Percentiles rank a stretch among this genome's conserved stretches.
These are phyloP conservation scores for Rhodotorula graminis DNA, from an alignment of 768 basidiomycete species.

Conservation along the genomic window DNA sequence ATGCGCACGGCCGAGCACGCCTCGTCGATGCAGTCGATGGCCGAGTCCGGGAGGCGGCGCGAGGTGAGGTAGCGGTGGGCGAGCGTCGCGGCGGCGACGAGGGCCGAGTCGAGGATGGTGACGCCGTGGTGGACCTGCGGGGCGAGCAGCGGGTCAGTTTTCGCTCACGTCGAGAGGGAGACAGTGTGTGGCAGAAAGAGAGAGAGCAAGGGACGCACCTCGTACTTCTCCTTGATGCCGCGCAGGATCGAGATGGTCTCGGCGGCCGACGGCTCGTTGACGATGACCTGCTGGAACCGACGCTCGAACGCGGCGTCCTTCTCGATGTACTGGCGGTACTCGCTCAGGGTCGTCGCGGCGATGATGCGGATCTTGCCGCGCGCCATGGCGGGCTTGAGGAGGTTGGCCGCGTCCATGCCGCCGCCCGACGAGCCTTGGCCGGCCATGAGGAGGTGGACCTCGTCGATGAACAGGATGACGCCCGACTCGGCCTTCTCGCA, in stretches of 20 bases:
- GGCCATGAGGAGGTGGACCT: slow-evolving; percentile 85
- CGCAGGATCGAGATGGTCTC: slow-evolving; percentile 91
- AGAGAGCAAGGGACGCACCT: slow-evolving; percentile 61
- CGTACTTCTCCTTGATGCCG: slow-evolving; percentile 89
- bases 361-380: slow-evolving; percentile 73
- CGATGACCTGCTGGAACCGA: slow-evolving; percentile 72
- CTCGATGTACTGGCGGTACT: slow-evolving; percentile 90
- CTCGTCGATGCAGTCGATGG: slow-evolving; percentile 83
- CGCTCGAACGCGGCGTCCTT: slow-evolving; percentile 48
- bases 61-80: slow-evolving; percentile 78
- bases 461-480: slow-evolving; percentile 91
- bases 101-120: slow-evolving; percentile 79
- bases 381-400: slow-evolving; percentile 49
- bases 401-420: slow-evolving; percentile 75
- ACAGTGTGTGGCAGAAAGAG: too few relatives aligned
- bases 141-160: slow-evolving; percentile 57
- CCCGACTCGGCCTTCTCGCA: slow-evolving; percentile 81
- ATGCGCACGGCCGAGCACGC: slow-evolving; percentile 84
- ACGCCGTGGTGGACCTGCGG: slow-evolving; percentile 70
- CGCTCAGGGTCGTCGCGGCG: slow-evolving; percentile 85
- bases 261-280: slow-evolving; percentile 82
- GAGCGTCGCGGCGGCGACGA: slow-evolving; percentile 82
- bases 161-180: background rate
- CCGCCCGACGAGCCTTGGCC: slow-evolving; percentile 74
- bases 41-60: slow-evolving; percentile 62